Evolutionary conservation across 2,329 filamentous ascomycete species (phyloP).

Genomic region (Botrytis fragariae): DNA sequence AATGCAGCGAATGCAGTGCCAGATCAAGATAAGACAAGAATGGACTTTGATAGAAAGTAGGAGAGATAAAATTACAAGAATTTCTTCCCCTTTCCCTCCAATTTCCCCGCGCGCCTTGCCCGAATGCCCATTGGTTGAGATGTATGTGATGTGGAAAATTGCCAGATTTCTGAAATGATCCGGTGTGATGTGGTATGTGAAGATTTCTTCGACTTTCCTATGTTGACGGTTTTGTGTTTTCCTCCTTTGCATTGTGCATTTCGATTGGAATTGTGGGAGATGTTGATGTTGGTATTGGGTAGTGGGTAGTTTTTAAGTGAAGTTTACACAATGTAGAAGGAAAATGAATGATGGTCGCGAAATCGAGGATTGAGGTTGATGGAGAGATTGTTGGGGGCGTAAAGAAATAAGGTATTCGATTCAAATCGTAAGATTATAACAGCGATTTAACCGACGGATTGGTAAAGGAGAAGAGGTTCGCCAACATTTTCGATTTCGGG

Average conservation of each 20-base stretch:
- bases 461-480: conserved; percentile 90
- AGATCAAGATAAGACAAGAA: conserved; percentile 1
- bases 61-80: conserved; percentile 17
- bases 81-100: conserved; percentile 1
- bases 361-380: background rate
- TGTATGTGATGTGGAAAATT: conserved; percentile 2
- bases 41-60: conserved; percentile 1
- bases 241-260: background rate
- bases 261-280: background rate
- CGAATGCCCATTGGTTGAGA: conserved; percentile 9
- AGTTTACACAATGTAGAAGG: conserved; percentile 2
- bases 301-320: background rate
- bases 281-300: background rate
- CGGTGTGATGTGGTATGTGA: background rate
- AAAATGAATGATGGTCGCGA: background rate
- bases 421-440: background rate
- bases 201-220: background rate
- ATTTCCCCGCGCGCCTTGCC: conserved; percentile 10
- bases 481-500: conserved; percentile 98
- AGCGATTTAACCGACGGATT: conserved; percentile 47
- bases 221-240: background rate
- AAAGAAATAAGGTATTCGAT: background rate
- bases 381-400: conserved; percentile 1
- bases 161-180: conserved; percentile 7
- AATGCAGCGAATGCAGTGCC: background rate